These are phyloP conservation scores for Arthrobotrys megalospora DNA, from an alignment of 2,329 filamentous ascomycete genomes.

Conservation along the genomic window DNA sequence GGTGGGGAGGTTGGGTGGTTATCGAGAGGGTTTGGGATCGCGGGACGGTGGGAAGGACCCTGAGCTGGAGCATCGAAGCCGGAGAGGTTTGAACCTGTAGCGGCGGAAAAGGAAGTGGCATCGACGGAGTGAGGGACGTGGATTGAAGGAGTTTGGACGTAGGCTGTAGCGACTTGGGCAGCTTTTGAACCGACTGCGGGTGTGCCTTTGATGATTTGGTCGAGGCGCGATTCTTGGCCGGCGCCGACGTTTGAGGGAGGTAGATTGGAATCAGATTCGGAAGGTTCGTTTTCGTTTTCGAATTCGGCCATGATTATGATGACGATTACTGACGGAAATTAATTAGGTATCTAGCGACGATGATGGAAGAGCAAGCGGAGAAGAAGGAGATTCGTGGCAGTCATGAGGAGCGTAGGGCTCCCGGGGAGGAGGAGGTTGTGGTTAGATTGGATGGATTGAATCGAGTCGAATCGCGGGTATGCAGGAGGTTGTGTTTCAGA, in stretches of 20 bases:
- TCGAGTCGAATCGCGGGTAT: conserved; percentile 3
- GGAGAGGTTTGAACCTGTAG: conserved; percentile 62
- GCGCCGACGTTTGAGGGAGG: conserved; percentile 71
- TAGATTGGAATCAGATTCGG: conserved; percentile 18
- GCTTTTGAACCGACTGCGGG: conserved; percentile 75
- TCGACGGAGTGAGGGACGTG: conserved; percentile 64
- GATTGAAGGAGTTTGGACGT: conserved; percentile 66
- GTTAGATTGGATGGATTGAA: conserved; percentile 1
- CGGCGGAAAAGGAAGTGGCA: conserved; percentile 68
- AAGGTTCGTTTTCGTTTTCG: neutral
- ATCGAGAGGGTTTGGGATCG: conserved; percentile 77
- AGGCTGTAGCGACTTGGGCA: conserved; percentile 69
- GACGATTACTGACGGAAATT: neutral
- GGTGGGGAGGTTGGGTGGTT: conserved; percentile 90
- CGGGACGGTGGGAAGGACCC: conserved; percentile 65
- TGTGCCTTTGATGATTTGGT: conserved; percentile 93
- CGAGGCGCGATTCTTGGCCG: conserved; percentile 73
- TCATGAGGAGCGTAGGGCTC: conserved; percentile 19
- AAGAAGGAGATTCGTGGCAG: conserved; percentile 11
- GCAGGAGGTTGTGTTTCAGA: neutral
- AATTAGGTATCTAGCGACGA: neutral
- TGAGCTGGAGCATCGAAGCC: conserved; percentile 66
- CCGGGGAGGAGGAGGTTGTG: neutral
- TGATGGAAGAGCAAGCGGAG: neutral
- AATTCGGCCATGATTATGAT: neutral